Percentiles rank a stretch among this genome's conserved stretches.
These are phyloP conservation scores for Monosporascus sp. DNA, from an alignment of 2,329 filamentous ascomycete species.

Conservation along the genomic window DNA sequence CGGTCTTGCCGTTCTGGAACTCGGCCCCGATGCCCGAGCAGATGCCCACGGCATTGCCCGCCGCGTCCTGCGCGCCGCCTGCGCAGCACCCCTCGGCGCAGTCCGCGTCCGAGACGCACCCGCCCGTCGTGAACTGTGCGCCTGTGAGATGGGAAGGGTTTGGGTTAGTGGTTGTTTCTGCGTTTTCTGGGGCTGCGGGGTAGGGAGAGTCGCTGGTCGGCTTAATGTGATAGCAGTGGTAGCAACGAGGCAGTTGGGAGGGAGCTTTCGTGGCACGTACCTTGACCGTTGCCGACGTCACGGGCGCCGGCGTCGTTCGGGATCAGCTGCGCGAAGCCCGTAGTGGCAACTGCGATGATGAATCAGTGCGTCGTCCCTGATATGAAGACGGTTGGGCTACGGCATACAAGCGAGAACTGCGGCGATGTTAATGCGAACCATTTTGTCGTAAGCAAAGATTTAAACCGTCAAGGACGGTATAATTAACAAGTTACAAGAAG, in stretches of 20 bases:
- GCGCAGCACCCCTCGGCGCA: slow-evolving; percentile 29
- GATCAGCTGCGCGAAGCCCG: slow-evolving; percentile 24
- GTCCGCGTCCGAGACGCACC: slow-evolving; percentile 28
- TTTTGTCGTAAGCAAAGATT: slow-evolving; percentile 18
- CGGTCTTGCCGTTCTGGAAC: slow-evolving; percentile 31
- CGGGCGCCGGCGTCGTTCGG: slow-evolving; percentile 29
- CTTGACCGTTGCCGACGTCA: slow-evolving; percentile 28
- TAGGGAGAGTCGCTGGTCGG: neutral
- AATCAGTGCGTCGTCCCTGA: slow-evolving; percentile 3
- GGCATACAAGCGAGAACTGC: slow-evolving; percentile 24
- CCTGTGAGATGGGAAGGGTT: neutral
- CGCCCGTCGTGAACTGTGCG: slow-evolving; percentile 32
- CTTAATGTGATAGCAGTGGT: too few species aligned
- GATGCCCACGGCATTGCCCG: slow-evolving; percentile 23
- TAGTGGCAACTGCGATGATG: slow-evolving; percentile 19
- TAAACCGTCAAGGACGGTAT: slow-evolving; percentile 5
- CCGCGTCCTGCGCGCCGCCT: slow-evolving; percentile 18
- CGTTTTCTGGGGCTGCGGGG: too few species aligned
- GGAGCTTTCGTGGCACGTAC: neutral
- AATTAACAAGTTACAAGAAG: slow-evolving; percentile 6
- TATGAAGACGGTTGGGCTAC: too few species aligned
- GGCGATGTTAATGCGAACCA: slow-evolving; percentile 27
- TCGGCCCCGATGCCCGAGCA: slow-evolving; percentile 30
- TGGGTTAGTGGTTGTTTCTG: neutral
- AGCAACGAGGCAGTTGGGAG: too few species aligned